Evolutionary conservation across 352 stramenopile genomes (phyloP), one percentile per base, ranked within the genome.

Genomic region (Phytopythium boreale): DNA sequence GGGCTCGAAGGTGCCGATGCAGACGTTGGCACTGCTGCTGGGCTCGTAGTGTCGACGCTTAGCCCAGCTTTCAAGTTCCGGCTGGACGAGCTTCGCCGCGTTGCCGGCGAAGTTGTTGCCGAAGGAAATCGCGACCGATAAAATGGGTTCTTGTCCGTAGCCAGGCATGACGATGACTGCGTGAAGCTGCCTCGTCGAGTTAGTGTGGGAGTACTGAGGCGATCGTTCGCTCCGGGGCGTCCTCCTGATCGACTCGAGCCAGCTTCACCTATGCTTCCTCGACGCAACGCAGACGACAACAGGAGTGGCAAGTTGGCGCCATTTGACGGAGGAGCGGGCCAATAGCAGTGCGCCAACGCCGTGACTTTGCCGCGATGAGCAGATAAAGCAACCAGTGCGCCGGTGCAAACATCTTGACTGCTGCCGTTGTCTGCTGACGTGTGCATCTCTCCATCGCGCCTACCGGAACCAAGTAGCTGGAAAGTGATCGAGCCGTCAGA

Each of bases 61-160:
- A 62, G 27, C 1, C 27, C 37, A 29, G 7, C 61, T 29, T 39
- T 77, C 24, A 80, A 46, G 20, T 85, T 65, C 1, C 70, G 75
- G 41, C 66, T 82, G 5, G 67, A 75, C 26, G 57, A 64, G 26
- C 63, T 87, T 44, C 69, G 69, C 9, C 76, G 70, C 26, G 76
- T 62, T 24, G 63, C 20, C 24, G 55, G 56, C n/a, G 68, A 70
- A 24, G 76, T 59, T 22, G 63, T 57, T 20, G 70, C 43, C 3
- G 71, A 63, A 50, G 67, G 65, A 52, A 89, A 88, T 8, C 81
- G 64, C 34, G 81, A 77, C 11, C 71, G 73, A 63, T 86, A 81
- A 43, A 92, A 92, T 3, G 74, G 84, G 39, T 90, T 92, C 59
- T 76, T 80, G 26, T 85, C 71, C 3, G 71, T 81, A 51, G 72